Conservation (phyloP, 192 early-diverging fungal species). For the Gaertneriomyces semiglobifer region DNA sequence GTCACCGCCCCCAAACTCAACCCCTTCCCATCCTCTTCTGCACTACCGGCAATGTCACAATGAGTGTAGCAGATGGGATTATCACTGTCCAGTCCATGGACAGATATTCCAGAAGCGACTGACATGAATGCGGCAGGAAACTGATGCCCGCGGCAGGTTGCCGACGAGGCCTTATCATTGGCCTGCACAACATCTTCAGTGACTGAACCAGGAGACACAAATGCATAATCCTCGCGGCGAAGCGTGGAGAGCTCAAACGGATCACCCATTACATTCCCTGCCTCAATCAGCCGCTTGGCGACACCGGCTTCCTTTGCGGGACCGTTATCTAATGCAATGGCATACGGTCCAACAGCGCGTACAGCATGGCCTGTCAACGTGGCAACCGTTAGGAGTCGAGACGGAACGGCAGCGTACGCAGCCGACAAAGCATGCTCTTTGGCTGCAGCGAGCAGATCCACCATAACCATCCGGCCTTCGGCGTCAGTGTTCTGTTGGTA, state of each 20-base stretch:
- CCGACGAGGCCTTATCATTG: constrained; percentile 66
- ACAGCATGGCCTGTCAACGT: constrained; percentile 82
- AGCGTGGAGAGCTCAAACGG: constrained; percentile 79
- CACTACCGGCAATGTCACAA: constrained; percentile 78
- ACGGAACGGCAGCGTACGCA: constrained; percentile 39
- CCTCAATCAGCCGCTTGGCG: constrained; percentile 57
- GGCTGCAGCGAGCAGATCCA: constrained; percentile 50
- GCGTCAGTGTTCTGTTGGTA: constrained; percentile 71
- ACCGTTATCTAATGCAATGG: constrained; percentile 73
- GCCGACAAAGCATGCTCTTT: constrained; percentile 37
- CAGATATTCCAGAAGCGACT: constrained; percentile 70
- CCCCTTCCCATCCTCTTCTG: constrained; percentile 65
- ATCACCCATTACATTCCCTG: constrained; percentile 70
- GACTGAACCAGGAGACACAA: constrained; percentile 59
- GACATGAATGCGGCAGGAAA: constrained; percentile 82
- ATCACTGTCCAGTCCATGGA: constrained; percentile 61
- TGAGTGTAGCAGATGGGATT: constrained; percentile 76
- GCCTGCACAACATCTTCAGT: constrained; percentile 82
- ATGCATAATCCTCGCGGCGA: constrained; percentile 72
- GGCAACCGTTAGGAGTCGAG: constrained; percentile 72
- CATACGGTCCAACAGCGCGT: constrained; percentile 73
- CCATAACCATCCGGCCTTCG: constrained; percentile 84
- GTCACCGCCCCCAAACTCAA: constrained; percentile 69
- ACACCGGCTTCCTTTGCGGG: constrained; percentile 62
- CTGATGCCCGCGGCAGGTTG: constrained; percentile 78